Base-by-base conservation (phyloP, 352 stramenopile species). In the Thalassiosira delicatula region DNA sequence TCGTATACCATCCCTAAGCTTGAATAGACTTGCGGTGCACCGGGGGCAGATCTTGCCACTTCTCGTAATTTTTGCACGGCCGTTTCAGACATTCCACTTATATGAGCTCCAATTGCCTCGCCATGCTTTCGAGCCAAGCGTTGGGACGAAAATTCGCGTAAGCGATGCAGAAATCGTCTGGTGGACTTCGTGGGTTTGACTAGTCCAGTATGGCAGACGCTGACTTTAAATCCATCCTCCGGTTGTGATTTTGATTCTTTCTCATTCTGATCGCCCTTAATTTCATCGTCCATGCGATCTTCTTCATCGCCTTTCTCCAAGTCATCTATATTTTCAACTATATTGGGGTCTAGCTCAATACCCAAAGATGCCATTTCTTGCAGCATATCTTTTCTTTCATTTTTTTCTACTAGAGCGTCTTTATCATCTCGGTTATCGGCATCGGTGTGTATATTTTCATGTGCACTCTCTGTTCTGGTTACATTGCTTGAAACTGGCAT, bases 1-100 rank as follows among this genome's bases (percentile, higher is more conserved):
- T 93, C 87, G 66, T 91, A 94, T 33, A 94, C 87, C 85, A 93
- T 87, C 23, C 90, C 90, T 3, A 94, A 79, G 53, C 83, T 92
- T 23, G 84, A 91, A 75, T 94, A 94, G 8, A 94, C 81, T 56
- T 94, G 90, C 33, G 90, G 90, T 27, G 90, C 90, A 30, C 81
- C 86, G 1, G 90, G 90, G 56, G 88, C 87, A 59, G 83, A 70
- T 54, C 81, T 84, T 9, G 90, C 90, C 4, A 94, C 82, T 56
- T 88, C 60, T 61, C 89, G 79, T 57, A 94, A 72, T 32, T 88
- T 90, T 66, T 91, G 62, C 60, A 94, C 87, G 1, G 90, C 88
- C n/a, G 84, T 51, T 62, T 79, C 77, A 3, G 79, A 87, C 69
- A 86, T 71, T n/a, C 90, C 90, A 59, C 79, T 70, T 51, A 89